These are phyloP conservation scores for Cryptococcus maquisensis DNA, from an alignment of 1,284 basidiomycete species.

Conservation along the genomic window DNA sequence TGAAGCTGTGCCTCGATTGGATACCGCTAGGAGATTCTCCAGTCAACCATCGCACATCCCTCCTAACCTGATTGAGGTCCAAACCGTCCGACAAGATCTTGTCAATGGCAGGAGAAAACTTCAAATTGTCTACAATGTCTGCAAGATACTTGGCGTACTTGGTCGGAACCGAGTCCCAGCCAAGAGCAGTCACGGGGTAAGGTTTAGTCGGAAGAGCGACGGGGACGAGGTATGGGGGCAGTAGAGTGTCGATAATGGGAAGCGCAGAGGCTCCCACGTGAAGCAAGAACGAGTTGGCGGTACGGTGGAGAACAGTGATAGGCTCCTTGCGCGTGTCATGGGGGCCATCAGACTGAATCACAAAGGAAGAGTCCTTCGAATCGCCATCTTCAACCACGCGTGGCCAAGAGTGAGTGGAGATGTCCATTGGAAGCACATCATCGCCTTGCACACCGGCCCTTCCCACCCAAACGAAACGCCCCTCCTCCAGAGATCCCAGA, in stretches of 20 bases:
- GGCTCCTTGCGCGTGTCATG: neutral
- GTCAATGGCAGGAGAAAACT: constrained; percentile 37
- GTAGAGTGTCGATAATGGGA: constrained; percentile 40
- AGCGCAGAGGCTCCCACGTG: constrained; percentile 29
- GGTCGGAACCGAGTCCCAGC: constrained; percentile 31
- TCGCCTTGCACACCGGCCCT: constrained; percentile 28
- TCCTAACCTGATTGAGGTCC: constrained; percentile 58
- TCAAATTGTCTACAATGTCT: constrained; percentile 40
- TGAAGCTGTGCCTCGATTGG: constrained; percentile 71
- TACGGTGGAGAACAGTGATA: constrained; percentile 24
- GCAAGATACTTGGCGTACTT: constrained; percentile 37
- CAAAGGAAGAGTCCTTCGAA: neutral
- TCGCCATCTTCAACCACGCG: constrained; percentile 2
- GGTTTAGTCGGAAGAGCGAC: constrained; percentile 37
- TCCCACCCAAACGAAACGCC: constrained; percentile 40
- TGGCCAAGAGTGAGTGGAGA: neutral
- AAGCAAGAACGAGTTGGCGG: constrained; percentile 29
- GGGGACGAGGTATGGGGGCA: constrained; percentile 41
- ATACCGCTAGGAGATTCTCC: constrained; percentile 66
- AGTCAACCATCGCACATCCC: constrained; percentile 72
- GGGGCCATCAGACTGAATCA: neutral
- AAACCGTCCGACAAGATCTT: constrained; percentile 57
- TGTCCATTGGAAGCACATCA: neutral
- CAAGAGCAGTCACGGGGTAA: constrained; percentile 10
- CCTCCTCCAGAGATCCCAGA: constrained; percentile 2